These are phyloP conservation scores for Xylaria flabelliformis DNA, from an alignment of 495 filamentous ascomycete species.

Conservation along the genomic window DNA sequence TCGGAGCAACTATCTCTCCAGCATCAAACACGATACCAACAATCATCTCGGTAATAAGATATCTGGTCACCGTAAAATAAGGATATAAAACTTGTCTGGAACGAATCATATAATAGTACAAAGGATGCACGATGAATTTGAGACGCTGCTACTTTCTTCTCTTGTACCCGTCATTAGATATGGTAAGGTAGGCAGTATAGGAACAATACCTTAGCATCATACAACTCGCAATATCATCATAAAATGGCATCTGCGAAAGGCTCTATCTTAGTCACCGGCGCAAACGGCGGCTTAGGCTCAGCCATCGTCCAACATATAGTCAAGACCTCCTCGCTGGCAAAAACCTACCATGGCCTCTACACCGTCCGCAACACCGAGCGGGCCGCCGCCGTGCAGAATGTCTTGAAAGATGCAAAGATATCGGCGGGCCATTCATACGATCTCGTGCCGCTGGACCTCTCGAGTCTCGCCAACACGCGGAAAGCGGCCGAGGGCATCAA, in stretches of 20 bases:
- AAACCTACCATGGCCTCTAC: slow-evolving; percentile 48
- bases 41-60: not conserved
- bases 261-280: slow-evolving; percentile 64
- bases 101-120: not conserved
- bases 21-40: not conserved
- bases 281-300: slow-evolving; percentile 55
- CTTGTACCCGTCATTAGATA: not conserved
- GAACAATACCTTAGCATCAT: not conserved
- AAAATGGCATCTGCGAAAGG: slow-evolving; percentile 37
- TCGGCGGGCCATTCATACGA: slow-evolving; percentile 45
- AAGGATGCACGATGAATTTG: not conserved
- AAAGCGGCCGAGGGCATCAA: slow-evolving; percentile 48
- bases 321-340: slow-evolving; percentile 42
- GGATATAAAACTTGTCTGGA: not conserved
- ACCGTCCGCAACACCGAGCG: slow-evolving; percentile 50
- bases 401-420: slow-evolving; percentile 39
- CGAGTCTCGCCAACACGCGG: slow-evolving; percentile 48
- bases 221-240: not conserved
- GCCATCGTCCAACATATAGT: slow-evolving; percentile 55
- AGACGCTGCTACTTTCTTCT: not conserved
- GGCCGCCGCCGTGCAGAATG: slow-evolving; percentile 34
- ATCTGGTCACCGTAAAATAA: not conserved
- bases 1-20: slow-evolving; percentile 24
- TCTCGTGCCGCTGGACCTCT: slow-evolving; percentile 51
- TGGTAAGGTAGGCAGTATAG: not conserved